Base-by-base conservation (phyloP, 2,329 filamentous ascomycete genomes). In the Plectosphaerella plurivora region DNA sequence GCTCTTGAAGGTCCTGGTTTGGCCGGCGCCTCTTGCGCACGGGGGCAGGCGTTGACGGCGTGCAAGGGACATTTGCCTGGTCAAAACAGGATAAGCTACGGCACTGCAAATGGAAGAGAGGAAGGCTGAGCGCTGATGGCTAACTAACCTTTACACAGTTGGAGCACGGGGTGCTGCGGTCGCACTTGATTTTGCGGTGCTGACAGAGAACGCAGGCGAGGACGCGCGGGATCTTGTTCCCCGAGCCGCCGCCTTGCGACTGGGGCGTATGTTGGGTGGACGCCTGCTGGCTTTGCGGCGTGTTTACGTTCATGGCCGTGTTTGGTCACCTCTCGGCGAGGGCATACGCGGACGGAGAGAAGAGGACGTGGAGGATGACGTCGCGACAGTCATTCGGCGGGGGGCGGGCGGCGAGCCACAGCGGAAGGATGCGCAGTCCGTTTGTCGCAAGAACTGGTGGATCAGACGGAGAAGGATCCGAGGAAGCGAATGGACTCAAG, bases 171-270 rank as follows among this genome's bases (percentile, higher is more conserved):
- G 76, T 81, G 42, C 74, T 76, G 55, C 81, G 74, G 60, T 84
- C 80, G 65, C 81, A 84, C 64, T 82, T 83, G 66, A 83, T 83
- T 68, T 84, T 84, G 60, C 81, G 76, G 61, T 80, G 77, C 62
- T 84, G 81, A 61, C 81, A 84, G 37, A 83, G 69, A 18, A 81
- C 77, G 58, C 80, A 82, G 18, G 77, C 77, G 53, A 81, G 67
- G 46, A 81, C 72, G 58, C 78, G 69, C 14, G 69, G 65, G 12
- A 71, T 66, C 62, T 75, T 78, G 51, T 65, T 16, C 12, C 44
- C 9, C 33, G 42, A 20, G 47, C 18, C 15, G 37, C n/a, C 18
- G 37, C 37, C 37, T 12, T 44, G 47, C 49, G 49, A 18, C 37
- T 25, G 45, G 18, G 41, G 41, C 15, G 41, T 44, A 9, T 44